These are phyloP conservation scores for Purpureocillium lavendulum DNA, from an alignment of 2,329 filamentous ascomycete species.

Conservation along the genomic window DNA sequence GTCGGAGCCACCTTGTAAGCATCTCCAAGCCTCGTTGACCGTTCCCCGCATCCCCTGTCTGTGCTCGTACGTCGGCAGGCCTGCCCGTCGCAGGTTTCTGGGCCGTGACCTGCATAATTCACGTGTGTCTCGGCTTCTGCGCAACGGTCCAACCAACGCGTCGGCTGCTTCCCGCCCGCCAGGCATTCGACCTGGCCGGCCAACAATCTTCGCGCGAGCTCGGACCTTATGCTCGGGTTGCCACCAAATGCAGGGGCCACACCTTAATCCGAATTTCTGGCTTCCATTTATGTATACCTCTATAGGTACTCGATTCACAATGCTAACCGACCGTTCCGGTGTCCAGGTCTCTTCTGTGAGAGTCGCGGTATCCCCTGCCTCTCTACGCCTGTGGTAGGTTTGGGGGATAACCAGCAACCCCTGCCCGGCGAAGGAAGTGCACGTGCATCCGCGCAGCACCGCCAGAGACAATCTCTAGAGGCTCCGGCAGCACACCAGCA, in stretches of 20 bases:
- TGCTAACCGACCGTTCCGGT: not conserved
- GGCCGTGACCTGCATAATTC: not conserved
- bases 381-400: slow-evolving; percentile 14
- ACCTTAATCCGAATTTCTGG: too few relatives aligned
- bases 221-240: too few relatives aligned
- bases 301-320: not conserved
- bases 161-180: too few relatives aligned
- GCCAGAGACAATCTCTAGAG: too few relatives aligned
- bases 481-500: too few relatives aligned
- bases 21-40: not conserved
- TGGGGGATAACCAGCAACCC: not conserved
- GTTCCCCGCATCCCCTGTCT: not conserved
- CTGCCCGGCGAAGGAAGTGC: not conserved
- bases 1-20: slow-evolving; percentile 33
- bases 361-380: slow-evolving; percentile 22
- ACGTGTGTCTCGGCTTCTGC: too few relatives aligned
- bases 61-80: not conserved
- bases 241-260: too few relatives aligned
- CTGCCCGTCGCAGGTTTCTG: not conserved
- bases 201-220: not conserved
- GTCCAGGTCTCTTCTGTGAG: slow-evolving; percentile 24
- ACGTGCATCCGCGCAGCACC: not conserved
- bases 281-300: too few relatives aligned
- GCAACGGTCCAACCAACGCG: too few relatives aligned
- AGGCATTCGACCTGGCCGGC: not conserved